Base-by-base conservation (phyloP, 306 rosid species). In the Gynostemma pentaphyllum region DNA sequence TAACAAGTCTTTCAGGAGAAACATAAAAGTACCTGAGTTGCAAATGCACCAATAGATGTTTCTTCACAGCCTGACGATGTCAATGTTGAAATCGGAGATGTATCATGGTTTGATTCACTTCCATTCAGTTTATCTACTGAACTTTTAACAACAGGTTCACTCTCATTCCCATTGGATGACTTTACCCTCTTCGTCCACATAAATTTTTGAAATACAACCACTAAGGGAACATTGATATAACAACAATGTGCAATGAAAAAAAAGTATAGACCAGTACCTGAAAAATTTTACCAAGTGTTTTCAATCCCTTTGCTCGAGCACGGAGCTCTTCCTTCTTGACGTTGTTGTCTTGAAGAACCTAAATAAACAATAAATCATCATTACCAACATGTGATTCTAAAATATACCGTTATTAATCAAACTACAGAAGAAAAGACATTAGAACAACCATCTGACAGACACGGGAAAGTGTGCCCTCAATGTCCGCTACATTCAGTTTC, bases 401-500 rank as follows among this genome's bases (percentile, higher is more conserved):
- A 36, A 22, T 24, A 28, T 56, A 55, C 49, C 11, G 0, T 53
- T 45, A 10, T 4, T 30, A 18, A 26, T 34, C 63, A 74, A 70
- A 11, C 21, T 28, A 45, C 55, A 15, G 22, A 66, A 22, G 18
- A 5, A 69, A 45, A 14, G 11, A n/a, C 64, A 76, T 34, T 53
- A 68, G 77, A 71, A 40, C 83, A 71, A 92, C 96, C 95, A 82
- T 86, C 75, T 86, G 98, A 76, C 98, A 92, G 70, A 92, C 98
- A 5, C 88, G 96, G 50, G 98, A 92, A 67, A 92, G 88, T 36
- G 98, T 92, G 68, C 94, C 90, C 87, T 92, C 98, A 70, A 92
- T 92, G 72, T 92, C 98, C 14, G 98, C 95, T 39, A 92, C 98
- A 48, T 92, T 92, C 71, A 92, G 95, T 82, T 92, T 92, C 98